A percentile compares a stretch with the other conserved stretches of the same genome.
Evolutionary conservation across 23 red algal genomes (phyloP).

Genomic region (Gracilariopsis chorda): DNA sequence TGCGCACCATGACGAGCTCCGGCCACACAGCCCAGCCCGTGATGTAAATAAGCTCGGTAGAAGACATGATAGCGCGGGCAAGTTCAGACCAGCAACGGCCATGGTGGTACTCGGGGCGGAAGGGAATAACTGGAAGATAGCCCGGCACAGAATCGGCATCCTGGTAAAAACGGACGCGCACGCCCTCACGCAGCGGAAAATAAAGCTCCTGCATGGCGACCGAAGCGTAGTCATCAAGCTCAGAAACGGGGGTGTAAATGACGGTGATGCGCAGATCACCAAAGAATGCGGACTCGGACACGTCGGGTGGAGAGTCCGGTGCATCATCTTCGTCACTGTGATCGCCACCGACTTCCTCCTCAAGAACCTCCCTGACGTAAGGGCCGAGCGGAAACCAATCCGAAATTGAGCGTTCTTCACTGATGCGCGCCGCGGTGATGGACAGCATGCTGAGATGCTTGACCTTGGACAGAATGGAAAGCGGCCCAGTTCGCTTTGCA

Average conservation of each 20-base stretch:
- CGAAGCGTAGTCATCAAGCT: not conserved
- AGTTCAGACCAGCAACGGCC: slow-evolving; percentile 62
- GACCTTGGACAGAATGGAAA: slow-evolving; percentile 52
- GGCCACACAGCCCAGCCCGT: slow-evolving; percentile 78
- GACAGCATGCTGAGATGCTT: slow-evolving; percentile 55
- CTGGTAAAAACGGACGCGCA: slow-evolving; percentile 69
- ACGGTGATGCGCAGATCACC: slow-evolving; percentile 55
- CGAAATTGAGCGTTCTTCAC: slow-evolving; percentile 5
- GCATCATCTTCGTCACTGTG: slow-evolving; percentile 4
- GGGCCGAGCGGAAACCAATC: slow-evolving; percentile 40
- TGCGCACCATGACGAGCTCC: slow-evolving; percentile 71
- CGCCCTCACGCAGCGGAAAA: slow-evolving; percentile 55
- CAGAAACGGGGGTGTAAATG: slow-evolving; percentile 11
- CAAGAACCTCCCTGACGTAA: slow-evolving; percentile 33
- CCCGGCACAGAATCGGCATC: slow-evolving; percentile 59
- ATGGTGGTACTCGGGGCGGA: slow-evolving; percentile 39
- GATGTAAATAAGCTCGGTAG: slow-evolving; percentile 73
- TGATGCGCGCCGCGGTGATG: slow-evolving; percentile 46
- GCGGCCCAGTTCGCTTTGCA: slow-evolving; percentile 61
- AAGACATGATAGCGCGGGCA: slow-evolving; percentile 40
- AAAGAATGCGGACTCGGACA: not conserved
- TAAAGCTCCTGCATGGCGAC: slow-evolving; percentile 50
- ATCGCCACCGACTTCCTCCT: not conserved
- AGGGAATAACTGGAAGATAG: slow-evolving; percentile 51
- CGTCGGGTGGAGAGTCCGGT: not conserved